Evolutionary conservation across 108 stramenopile species (phyloP), one percentile per base, ranked within the genome.

Genomic region (Mediolabrus comicus): DNA sequence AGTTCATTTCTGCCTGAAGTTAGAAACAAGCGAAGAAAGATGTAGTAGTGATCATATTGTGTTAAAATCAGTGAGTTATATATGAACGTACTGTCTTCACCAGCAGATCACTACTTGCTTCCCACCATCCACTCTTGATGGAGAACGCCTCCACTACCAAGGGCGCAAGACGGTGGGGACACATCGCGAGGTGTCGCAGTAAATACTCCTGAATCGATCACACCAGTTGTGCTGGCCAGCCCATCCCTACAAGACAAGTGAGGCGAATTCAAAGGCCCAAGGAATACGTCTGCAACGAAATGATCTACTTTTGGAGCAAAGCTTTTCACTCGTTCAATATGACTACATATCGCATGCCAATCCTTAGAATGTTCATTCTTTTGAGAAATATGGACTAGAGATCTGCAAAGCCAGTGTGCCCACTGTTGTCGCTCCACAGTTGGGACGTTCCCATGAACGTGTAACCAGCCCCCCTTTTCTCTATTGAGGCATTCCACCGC

Each of bases 391-490:
- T 65, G 12, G 0, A 46, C 26, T 4, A 94, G 53, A 8, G 69
- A 65, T 27, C 53, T 59, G 51, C 87, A 86, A 0, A 90, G 36
- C 94, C 94, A 95, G 63, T 73, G 53, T 8, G 80, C 62, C 95
- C 95, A 98, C 2, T 24, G 28, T 24, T 80, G 66, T 26, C 52
- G 49, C 61, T 95, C 92, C 38, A 38, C 32, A 2, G 64, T 77
- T 52, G 78, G 74, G 17, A 97, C 96, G 77, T 97, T 98, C 22
- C 75, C 98, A 74, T 98, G 98, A 22, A 98, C 67, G 72, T 98
- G 98, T 17, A 97, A 69, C 94, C 91, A 90, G 13, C 96, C 95
- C 9, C 91, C 89, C 16, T 65, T 26, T 0, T 54, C 53, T 17
- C 28, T 36, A 31, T 83, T 74, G 32, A 98, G 63, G 30, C 90